These are phyloP conservation scores for Saksenaea oblongispora DNA, from an alignment of 371 early-diverging fungal genomes.

Conservation along the genomic window DNA sequence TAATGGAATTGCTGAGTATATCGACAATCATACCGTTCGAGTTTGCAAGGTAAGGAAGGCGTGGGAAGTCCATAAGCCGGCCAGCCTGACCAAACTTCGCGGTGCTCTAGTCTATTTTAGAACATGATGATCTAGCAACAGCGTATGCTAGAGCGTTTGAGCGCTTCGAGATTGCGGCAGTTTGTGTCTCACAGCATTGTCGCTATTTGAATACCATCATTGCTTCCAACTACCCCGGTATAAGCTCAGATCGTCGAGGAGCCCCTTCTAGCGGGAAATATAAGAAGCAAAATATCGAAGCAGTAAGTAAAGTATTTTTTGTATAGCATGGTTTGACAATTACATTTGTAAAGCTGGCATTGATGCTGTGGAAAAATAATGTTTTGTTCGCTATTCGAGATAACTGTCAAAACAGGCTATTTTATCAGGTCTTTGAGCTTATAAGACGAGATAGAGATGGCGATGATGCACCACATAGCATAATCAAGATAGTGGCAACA, in stretches of 20 bases:
- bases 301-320: constrained; percentile 42
- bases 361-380: constrained; percentile 73
- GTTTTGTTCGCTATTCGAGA: constrained; percentile 66
- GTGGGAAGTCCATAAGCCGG: background rate
- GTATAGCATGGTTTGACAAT: background rate
- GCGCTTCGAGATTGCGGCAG: constrained; percentile 65
- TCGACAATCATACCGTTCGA: constrained; percentile 57
- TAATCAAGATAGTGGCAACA: constrained; percentile 57
- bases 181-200: constrained; percentile 67
- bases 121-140: constrained; percentile 69
- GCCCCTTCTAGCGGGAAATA: constrained; percentile 55
- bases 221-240: constrained; percentile 22
- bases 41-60: constrained; percentile 53
- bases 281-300: constrained; percentile 67
- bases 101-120: constrained; percentile 51
- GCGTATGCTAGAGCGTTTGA: constrained; percentile 78
- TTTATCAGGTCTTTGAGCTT: constrained; percentile 70
- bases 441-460: constrained; percentile 77
- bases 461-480: constrained; percentile 55
- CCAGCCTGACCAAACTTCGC: background rate
- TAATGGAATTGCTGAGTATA: constrained; percentile 67
- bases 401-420: constrained; percentile 63
- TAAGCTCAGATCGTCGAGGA: constrained; percentile 36
- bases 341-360: constrained; percentile 52
- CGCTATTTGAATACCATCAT: constrained; percentile 75